Conservation (phyloP, 2,329 filamentous ascomycete species). For the Tolypocladium amazonense region DNA sequence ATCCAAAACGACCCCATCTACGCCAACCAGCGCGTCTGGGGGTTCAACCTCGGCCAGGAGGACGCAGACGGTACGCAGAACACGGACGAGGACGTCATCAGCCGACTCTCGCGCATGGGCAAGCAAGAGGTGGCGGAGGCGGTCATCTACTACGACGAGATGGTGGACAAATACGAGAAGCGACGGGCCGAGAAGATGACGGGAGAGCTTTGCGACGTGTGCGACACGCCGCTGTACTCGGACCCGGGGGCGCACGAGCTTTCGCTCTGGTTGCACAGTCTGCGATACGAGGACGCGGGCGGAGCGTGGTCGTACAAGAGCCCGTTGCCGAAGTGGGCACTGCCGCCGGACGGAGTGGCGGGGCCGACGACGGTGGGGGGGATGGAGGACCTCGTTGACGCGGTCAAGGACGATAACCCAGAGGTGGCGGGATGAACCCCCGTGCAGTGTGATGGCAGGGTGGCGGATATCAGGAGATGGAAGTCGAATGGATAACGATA, state of each 20-base stretch:
- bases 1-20: conserved; percentile 98
- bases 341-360: conserved; percentile 62
- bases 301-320: conserved; percentile 85
- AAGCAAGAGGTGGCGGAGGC: conserved; percentile 88
- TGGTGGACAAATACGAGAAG: conserved; percentile 84
- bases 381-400: conserved; percentile 48
- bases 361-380: conserved; percentile 60
- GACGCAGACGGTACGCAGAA: conserved; percentile 57
- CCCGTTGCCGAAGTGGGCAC: conserved; percentile 72
- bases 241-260: conserved; percentile 87
- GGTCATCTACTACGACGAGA: conserved; percentile 85
- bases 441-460: too few relatives aligned
- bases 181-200: conserved; percentile 90
- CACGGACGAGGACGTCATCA: conserved; percentile 83
- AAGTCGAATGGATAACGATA: not conserved
- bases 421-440: conserved; percentile 20
- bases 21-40: conserved; percentile 88
- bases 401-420: conserved; percentile 34
- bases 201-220: conserved; percentile 69
- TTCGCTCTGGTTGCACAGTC: conserved; percentile 86
- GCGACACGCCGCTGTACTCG: conserved; percentile 81
- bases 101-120: conserved; percentile 76
- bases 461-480: not conserved
- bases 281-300: conserved; percentile 74
- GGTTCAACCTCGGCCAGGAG: conserved; percentile 59